These are phyloP conservation scores for Penicillium griseofulvum DNA, from an alignment of 2,329 filamentous ascomycete genomes.

Conservation along the genomic window DNA sequence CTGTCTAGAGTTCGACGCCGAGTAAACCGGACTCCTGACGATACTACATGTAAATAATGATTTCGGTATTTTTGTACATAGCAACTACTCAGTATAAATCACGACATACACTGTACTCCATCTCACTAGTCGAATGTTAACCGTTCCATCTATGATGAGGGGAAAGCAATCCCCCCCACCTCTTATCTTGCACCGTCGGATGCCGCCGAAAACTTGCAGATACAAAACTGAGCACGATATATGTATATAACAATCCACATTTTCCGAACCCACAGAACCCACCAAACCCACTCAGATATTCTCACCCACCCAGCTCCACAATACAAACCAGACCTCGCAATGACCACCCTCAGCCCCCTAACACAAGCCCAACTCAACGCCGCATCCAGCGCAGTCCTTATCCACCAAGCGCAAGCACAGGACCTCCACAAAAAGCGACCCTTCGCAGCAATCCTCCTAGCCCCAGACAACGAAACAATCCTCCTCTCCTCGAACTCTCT, in stretches of 20 bases:
- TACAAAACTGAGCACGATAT: background rate
- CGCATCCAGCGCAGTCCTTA: slow-evolving; percentile 42
- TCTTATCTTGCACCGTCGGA: slow-evolving; percentile 11
- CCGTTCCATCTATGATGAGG: slow-evolving; percentile 4
- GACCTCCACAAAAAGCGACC: slow-evolving; percentile 48
- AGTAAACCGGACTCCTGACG: slow-evolving; percentile 8
- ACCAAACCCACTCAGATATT: background rate
- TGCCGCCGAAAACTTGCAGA: slow-evolving; percentile 10
- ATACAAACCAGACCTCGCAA: background rate
- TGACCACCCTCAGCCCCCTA: slow-evolving; percentile 23
- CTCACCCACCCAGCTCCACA: background rate
- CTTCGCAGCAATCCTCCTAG: slow-evolving; percentile 51
- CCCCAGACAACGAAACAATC: slow-evolving; percentile 50
- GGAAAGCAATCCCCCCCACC: slow-evolving; percentile 5
- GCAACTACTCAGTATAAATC: slow-evolving; percentile 6
- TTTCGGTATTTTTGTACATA: background rate
- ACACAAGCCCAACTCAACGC: slow-evolving; percentile 41
- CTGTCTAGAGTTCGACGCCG: slow-evolving; percentile 2
- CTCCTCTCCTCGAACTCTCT: slow-evolving; percentile 52
- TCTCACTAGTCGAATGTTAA: background rate
- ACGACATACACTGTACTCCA: background rate
- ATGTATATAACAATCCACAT: background rate
- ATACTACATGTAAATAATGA: slow-evolving; percentile 11
- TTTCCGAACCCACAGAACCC: background rate
- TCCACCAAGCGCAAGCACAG: slow-evolving; percentile 46